Evolutionary conservation across 208 protist genomes (phyloP).

Genomic region (Kentomonas sorsogonicus): DNA sequence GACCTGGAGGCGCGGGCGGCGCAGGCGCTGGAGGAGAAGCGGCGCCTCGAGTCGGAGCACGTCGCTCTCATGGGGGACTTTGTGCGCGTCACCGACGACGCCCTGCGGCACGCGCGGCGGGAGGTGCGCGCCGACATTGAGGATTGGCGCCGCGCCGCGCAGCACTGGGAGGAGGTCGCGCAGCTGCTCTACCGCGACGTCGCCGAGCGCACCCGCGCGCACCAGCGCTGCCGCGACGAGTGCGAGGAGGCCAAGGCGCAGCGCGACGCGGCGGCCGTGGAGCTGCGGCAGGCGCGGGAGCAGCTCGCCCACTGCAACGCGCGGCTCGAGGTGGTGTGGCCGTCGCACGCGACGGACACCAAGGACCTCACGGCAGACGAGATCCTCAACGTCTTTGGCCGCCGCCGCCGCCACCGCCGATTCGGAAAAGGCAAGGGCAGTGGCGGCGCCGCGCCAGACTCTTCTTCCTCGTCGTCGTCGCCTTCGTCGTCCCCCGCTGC

Average conservation of each 20-base stretch:
- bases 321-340: conserved; percentile 84
- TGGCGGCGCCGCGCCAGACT: neutral
- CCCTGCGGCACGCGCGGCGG: conserved; percentile 49
- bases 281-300: conserved; percentile 29
- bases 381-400: conserved; percentile 50
- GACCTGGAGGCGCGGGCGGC: conserved; percentile 53
- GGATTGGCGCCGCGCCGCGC: conserved; percentile 52
- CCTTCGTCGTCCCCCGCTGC: neutral
- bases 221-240: conserved; percentile 74
- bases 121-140: conserved; percentile 61
- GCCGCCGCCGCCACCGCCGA: conserved; percentile 17
- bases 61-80: conserved; percentile 71
- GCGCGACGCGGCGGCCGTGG: conserved; percentile 46
- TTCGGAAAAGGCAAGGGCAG: neutral
- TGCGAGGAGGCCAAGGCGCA: conserved; percentile 77
- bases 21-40: conserved; percentile 33
- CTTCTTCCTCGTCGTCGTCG: neutral
- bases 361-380: conserved; percentile 52
- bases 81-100: conserved; percentile 62
- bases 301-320: conserved; percentile 52
- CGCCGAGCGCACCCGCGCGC: conserved; percentile 59
- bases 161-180: conserved; percentile 82
- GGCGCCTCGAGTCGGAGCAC: conserved; percentile 60
- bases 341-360: conserved; percentile 64
- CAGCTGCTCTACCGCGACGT: conserved; percentile 87